Evolutionary conservation across 805 yeast species (phyloP), one percentile per base, ranked within the genome.

Genomic region (Trichomonascus vanleenenianus): DNA sequence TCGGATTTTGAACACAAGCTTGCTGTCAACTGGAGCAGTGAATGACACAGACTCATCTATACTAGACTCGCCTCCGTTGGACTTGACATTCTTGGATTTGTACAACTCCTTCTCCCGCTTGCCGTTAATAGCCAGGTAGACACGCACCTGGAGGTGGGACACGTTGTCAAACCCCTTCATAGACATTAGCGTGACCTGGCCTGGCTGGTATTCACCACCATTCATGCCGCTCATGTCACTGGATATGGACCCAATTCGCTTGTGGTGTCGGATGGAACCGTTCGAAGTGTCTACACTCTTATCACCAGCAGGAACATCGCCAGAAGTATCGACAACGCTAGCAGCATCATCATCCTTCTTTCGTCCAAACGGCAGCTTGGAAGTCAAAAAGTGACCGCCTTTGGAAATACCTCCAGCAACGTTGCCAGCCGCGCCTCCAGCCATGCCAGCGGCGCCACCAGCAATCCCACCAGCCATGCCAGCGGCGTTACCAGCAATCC

Each of bases 21-120:
- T 72, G 2, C 81, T 80, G 9, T 75, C 81, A 3, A 79, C 64
- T 3, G 81, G 70, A 3, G 91, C 81, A 56, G 75, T 79, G 68
- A 89, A 84, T 3, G 80, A 71, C 49, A 74, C 69, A 16, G 79
- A 68, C 58, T 86, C 96, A 48, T 78, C 59, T 30, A 59, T 39
- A 8, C 49, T 45, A n/a, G 61, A 55, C 33, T 56, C 52, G 25
- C 79, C 81, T 6, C 67, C 66, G 7, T 66, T 64, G 11, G 74
- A 64, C 55, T 84, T 85, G 44, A 66, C 59, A 16, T 72, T 59
- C 62, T 79, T 78, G 1, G 96, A 81, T 60, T 78, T 82, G 66
- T 71, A 75, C 33, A 91, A 57, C 39, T 75, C 83, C 57, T 77
- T 82, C 43, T 68, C 70, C 51, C 67, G 72, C 51, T 55, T 56